Percentiles rank a stretch among this genome's conserved stretches.
phyloP scores from a whole-genome alignment of 2,329 filamentous ascomycete genomes.

The Aspergillus cejpii region DNA sequence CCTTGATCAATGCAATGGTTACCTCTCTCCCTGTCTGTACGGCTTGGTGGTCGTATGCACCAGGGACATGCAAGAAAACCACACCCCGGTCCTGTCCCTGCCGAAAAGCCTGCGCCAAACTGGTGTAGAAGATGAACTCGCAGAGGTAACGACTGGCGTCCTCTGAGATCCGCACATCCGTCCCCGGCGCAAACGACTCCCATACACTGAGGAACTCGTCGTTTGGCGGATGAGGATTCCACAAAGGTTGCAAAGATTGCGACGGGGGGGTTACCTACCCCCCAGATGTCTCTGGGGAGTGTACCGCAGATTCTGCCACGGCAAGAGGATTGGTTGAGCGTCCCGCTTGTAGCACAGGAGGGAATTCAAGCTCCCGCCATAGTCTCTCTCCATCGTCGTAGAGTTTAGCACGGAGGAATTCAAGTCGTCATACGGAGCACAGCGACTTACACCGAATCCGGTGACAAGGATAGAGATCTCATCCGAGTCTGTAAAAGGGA shows the following conservation, averaged over 20 bases:
- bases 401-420: too few species aligned
- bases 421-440: too few species aligned
- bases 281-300: background rate
- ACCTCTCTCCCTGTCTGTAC: slow-evolving; percentile 37
- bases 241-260: background rate
- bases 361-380: slow-evolving; percentile 46
- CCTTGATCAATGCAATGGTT: slow-evolving; percentile 40
- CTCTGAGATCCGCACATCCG: slow-evolving; percentile 53
- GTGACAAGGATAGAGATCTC: slow-evolving; percentile 34
- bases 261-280: background rate
- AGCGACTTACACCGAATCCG: slow-evolving; percentile 33
- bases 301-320: slow-evolving; percentile 4
- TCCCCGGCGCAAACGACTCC: slow-evolving; percentile 25
- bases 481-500: slow-evolving; percentile 15
- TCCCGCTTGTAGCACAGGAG: slow-evolving; percentile 51
- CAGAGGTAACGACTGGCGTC: slow-evolving; percentile 69
- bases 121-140: slow-evolving; percentile 71
- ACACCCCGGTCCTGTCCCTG: slow-evolving; percentile 42
- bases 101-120: slow-evolving; percentile 45
- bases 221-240: slow-evolving; percentile 28
- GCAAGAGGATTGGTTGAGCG: background rate
- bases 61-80: slow-evolving; percentile 67
- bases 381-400: slow-evolving; percentile 45
- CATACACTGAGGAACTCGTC: slow-evolving; percentile 31
- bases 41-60: slow-evolving; percentile 47